Conservation (phyloP, 306 rosid species). For the Cicer arietinum region DNA sequence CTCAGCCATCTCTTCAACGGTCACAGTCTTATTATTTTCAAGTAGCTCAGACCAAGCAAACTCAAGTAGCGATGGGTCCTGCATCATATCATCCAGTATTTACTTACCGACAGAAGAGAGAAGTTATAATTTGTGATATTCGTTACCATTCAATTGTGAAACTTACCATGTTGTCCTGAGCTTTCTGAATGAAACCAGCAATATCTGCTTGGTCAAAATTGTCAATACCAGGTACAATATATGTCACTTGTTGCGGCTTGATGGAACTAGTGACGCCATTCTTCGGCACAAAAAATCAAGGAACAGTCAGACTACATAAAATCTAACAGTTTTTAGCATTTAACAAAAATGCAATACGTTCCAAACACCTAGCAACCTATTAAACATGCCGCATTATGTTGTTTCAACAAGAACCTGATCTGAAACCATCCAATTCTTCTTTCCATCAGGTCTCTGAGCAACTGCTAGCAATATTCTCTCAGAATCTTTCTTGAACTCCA, state of each 20-base stretch:
- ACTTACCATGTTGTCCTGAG: conserved; percentile 79
- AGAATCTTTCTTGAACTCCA: conserved; percentile 93
- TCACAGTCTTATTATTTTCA: conserved; percentile 80
- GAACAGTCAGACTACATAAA: conserved; percentile 45
- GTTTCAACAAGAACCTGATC: conserved; percentile 97
- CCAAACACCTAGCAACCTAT: conserved; percentile 92
- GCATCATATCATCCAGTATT: conserved; percentile 48
- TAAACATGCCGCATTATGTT: conserved; percentile 80
- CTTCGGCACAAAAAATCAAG: conserved; percentile 57
- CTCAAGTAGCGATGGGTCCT: conserved; percentile 88
- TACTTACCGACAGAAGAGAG: conserved; percentile 34
- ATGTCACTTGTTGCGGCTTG: conserved; percentile 92
- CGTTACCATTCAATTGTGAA: conserved; percentile 39
- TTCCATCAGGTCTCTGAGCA: conserved; percentile 94
- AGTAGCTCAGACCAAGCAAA: conserved; percentile 97
- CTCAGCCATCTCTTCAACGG: conserved; percentile 87
- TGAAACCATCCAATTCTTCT: conserved; percentile 98
- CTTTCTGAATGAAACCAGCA: conserved; percentile 65
- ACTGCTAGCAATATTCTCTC: conserved; percentile 83
- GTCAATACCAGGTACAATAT: conserved; percentile 85
- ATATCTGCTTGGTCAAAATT: conserved; percentile 78
- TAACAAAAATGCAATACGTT: conserved; percentile 48
- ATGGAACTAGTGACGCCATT: conserved; percentile 86
- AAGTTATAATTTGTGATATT: conserved; percentile 4
- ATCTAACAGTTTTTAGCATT: conserved; percentile 32